phyloP scores from a whole-genome alignment of 2,329 filamentous ascomycete species.

The Xylaria sp. region DNA sequence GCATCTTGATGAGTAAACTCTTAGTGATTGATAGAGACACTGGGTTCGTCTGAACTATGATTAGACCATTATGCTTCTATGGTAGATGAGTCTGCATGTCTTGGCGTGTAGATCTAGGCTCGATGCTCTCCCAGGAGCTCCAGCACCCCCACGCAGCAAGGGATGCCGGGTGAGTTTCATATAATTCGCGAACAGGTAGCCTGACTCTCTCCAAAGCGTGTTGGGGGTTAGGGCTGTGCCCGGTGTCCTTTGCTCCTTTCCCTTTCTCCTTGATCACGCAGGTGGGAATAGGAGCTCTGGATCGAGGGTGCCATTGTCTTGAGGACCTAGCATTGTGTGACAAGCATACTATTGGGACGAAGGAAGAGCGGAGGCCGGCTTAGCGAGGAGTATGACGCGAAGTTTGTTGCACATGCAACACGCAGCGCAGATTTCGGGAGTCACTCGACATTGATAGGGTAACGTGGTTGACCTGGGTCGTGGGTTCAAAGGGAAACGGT shows the following conservation, averaged over 20 bases:
- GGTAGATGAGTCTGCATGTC: no score
- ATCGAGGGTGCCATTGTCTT: constrained; percentile 1
- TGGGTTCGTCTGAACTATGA: no score
- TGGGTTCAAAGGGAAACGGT: constrained; percentile 8
- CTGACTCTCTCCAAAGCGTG: constrained; percentile 4
- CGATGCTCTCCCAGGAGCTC: not conserved
- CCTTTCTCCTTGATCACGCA: not conserved
- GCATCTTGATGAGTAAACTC: no score
- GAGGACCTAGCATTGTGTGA: constrained; percentile 25
- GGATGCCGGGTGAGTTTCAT: constrained; percentile 24
- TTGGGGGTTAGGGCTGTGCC: not conserved
- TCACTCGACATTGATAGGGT: not conserved
- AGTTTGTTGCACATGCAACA: constrained; percentile 19
- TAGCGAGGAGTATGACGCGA: constrained; percentile 24
- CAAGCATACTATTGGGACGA: not conserved
- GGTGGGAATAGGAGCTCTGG: constrained; percentile 5
- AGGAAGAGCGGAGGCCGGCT: constrained; percentile 1
- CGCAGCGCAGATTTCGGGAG: constrained; percentile 8
- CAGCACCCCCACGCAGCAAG: constrained; percentile 8
- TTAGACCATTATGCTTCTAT: no score
- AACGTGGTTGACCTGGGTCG: not conserved
- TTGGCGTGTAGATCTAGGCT: no score
- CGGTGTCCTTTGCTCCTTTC: not conserved
- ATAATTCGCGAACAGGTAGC: constrained; percentile 5
- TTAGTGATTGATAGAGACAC: no score